Conservation (phyloP, 331 rosid species). For the Rosa hybrid region DNA sequence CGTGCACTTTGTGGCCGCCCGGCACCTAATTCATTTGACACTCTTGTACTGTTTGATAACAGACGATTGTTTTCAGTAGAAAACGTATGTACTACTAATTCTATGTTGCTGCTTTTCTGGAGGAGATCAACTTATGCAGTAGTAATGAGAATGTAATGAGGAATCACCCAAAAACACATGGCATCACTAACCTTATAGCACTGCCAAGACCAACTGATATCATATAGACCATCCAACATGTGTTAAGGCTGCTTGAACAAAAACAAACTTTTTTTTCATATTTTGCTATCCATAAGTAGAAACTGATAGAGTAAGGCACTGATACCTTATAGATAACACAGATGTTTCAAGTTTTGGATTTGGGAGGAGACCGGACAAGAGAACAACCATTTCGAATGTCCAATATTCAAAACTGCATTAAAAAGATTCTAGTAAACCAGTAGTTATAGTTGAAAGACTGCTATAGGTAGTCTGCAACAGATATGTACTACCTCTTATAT, state of each 20-base stretch:
- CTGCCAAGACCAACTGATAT: conserved; percentile 68
- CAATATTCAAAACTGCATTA: conserved; percentile 54
- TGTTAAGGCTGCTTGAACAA: conserved; percentile 47
- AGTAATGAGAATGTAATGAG: not conserved
- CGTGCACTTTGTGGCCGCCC: conserved; percentile 49
- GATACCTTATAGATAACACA: conserved; percentile 59
- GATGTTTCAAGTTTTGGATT: conserved; percentile 69
- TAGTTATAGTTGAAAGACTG: not conserved
- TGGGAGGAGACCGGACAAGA: conserved; percentile 68
- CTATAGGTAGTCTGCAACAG: not conserved
- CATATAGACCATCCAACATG: conserved; percentile 65
- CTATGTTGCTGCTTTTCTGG: not conserved
- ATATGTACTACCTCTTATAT: not conserved
- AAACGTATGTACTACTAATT: not conserved
- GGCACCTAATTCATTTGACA: conserved; percentile 58
- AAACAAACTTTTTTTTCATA: not conserved
- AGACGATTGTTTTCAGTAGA: not conserved
- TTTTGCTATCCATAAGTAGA: not conserved
- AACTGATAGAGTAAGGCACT: not conserved
- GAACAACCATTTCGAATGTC: conserved; percentile 73
- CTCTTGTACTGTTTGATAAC: conserved; percentile 40
- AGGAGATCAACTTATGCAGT: not conserved
- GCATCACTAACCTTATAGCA: conserved; percentile 53
- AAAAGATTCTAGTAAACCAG: not conserved
- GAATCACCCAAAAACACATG: not conserved